phyloP scores from a whole-genome alignment of 1,284 basidiomycete species.

The Anthracocystis panici-leucophaei region DNA sequence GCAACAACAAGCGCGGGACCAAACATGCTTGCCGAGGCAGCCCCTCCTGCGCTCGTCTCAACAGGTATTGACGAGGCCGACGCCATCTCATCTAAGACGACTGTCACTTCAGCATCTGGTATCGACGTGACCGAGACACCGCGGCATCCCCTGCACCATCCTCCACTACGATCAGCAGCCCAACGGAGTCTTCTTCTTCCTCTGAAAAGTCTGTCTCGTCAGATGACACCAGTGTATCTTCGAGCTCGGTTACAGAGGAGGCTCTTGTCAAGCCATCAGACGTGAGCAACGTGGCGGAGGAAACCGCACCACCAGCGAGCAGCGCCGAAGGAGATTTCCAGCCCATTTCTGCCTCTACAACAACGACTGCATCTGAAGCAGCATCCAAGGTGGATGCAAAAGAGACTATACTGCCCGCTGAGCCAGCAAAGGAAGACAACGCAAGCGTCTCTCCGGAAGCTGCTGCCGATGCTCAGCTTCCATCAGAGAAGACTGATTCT shows the following conservation, averaged over 20 bases:
- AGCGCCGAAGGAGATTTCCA: conserved; percentile 22
- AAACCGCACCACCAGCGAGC: conserved; percentile 14
- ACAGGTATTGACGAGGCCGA: conserved; percentile 43
- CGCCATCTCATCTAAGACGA: conserved; percentile 25
- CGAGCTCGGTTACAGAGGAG: conserved; percentile 1
- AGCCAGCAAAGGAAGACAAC: conserved; percentile 27
- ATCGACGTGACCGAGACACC: conserved; percentile 21
- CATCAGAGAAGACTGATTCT: not conserved
- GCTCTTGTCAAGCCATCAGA: not conserved
- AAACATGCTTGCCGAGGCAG: conserved; percentile 46
- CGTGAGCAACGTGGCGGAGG: not conserved
- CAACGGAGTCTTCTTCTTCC: conserved; percentile 9
- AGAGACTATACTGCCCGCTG: conserved; percentile 11
- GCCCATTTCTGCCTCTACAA: conserved; percentile 9
- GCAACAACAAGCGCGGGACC: conserved; percentile 13
- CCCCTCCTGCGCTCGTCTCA: conserved; percentile 43
- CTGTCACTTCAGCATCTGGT: conserved; percentile 43
- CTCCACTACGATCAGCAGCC: not conserved
- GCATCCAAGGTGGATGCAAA: not conserved
- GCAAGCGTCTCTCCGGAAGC: conserved; percentile 3
- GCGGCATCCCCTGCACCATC: not conserved
- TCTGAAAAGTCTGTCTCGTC: conserved; percentile 5
- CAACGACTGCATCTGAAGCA: not conserved
- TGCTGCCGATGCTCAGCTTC: conserved; percentile 7
- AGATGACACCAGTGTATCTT: conserved; percentile 10